A percentile compares a stretch with the other conserved stretches of the same genome.
Evolutionary conservation across 257 asterid genomes (phyloP).

Genomic region (Primulina tabacum): DNA sequence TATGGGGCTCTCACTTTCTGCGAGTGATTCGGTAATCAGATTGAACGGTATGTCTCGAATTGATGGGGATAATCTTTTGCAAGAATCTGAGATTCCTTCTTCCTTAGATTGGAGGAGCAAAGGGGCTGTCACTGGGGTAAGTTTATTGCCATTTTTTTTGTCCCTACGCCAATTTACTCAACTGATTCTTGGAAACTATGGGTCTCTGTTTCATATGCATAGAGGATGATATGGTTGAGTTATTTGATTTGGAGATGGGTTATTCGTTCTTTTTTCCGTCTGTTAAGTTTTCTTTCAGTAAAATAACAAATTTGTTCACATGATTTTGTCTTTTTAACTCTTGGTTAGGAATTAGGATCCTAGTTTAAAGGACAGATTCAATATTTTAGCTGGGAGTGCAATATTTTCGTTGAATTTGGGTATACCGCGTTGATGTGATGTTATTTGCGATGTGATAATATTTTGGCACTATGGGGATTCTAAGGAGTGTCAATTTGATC

Average conservation of each 20-base stretch:
- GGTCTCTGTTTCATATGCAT: neutral
- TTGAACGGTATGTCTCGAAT: slow-evolving; percentile 38
- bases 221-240: neutral
- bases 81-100: slow-evolving; percentile 46
- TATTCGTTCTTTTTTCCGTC: neutral
- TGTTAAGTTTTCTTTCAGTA: neutral
- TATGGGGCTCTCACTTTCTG: slow-evolving; percentile 67
- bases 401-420: neutral
- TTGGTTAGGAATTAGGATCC: neutral
- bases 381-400: neutral
- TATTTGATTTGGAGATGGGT: neutral
- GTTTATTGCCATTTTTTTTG: slow-evolving; percentile 16
- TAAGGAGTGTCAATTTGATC: neutral
- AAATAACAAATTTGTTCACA: neutral
- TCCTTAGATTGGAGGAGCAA: slow-evolving; percentile 81
- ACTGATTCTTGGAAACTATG: neutral
- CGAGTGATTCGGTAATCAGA: slow-evolving; percentile 43
- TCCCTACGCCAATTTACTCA: too few relatives aligned
- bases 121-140: slow-evolving; percentile 84
- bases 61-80: slow-evolving; percentile 31
- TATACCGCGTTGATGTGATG: neutral
- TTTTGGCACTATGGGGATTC: neutral
- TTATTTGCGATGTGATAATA: neutral
- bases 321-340: neutral
- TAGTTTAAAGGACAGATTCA: neutral